Evolutionary conservation across 192 early-diverging fungal species (phyloP).

Genomic region (Mortierella antarctica): DNA sequence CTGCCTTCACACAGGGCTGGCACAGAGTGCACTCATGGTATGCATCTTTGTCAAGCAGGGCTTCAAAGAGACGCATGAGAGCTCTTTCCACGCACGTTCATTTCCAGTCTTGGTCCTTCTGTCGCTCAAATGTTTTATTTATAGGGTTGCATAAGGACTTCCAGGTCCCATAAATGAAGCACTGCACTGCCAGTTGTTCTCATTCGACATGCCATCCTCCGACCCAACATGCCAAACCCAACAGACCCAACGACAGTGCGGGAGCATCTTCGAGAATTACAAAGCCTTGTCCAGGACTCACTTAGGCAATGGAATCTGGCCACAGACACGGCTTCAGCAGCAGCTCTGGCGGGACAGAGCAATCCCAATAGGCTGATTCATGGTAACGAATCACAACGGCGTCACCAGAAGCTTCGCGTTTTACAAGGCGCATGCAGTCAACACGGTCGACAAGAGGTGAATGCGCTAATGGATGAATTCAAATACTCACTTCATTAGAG

Average conservation of each 20-base stretch:
- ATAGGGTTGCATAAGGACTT: background rate
- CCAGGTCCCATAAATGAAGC: background rate
- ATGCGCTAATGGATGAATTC: background rate
- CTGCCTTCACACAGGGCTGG: too few relatives aligned
- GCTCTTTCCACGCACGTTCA: too few relatives aligned
- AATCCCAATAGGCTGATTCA: constrained; percentile 24
- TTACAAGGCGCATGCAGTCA: background rate
- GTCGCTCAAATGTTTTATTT: too few relatives aligned
- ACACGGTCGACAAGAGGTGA: background rate
- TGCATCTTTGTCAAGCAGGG: too few relatives aligned
- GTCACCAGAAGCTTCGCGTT: background rate
- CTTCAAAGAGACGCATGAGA: too few relatives aligned
- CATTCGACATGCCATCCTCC: background rate
- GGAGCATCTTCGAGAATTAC: constrained; percentile 43
- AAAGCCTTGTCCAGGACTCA: constrained; percentile 29
- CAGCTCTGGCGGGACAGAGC: constrained; percentile 13
- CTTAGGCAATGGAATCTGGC: constrained; percentile 51
- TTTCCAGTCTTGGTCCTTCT: too few relatives aligned
- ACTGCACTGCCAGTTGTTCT: background rate
- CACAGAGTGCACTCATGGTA: too few relatives aligned
- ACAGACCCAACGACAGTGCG: constrained; percentile 39
- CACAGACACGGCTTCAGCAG: constrained; percentile 17
- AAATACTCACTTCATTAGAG: constrained; percentile 6
- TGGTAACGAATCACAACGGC: constrained; percentile 8
- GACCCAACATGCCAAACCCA: constrained; percentile 25